These are phyloP conservation scores for Camelina hispida DNA, from an alignment of 345 rosid genomes.

Conservation along the genomic window DNA sequence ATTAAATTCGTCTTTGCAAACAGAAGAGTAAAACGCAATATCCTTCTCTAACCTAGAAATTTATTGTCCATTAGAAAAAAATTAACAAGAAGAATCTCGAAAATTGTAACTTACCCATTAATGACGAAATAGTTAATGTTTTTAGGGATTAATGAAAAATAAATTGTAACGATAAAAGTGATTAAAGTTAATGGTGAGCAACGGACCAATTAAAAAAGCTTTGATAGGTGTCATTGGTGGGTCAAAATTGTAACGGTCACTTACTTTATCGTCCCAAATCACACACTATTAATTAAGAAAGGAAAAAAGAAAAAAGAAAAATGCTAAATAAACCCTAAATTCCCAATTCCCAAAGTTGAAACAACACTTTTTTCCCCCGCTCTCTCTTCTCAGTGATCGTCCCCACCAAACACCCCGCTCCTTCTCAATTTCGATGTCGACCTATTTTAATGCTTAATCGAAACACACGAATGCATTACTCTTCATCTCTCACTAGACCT, in stretches of 20 bases:
- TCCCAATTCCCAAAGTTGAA: constrained; percentile 34
- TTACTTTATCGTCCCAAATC: constrained; percentile 36
- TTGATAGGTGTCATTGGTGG: constrained; percentile 22
- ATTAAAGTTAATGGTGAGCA: background rate
- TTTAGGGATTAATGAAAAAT: background rate
- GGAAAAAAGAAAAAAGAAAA: background rate
- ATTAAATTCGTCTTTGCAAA: too few relatives aligned
- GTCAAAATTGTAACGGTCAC: constrained; percentile 64
- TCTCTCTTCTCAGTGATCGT: constrained; percentile 26
- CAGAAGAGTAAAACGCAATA: too few relatives aligned
- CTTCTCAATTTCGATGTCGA: constrained; percentile 42
- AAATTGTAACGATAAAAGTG: constrained; percentile 6
- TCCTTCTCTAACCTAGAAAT: too few relatives aligned
- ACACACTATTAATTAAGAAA: background rate
- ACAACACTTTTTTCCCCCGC: constrained; percentile 49
- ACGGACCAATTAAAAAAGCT: background rate
- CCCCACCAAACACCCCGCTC: constrained; percentile 33
- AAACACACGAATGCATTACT: background rate
- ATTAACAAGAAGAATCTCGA: too few relatives aligned
- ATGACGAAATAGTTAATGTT: background rate
- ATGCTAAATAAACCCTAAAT: constrained; percentile 24
- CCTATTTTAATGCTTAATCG: constrained; percentile 33
- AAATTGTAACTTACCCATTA: background rate
- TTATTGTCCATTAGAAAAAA: too few relatives aligned
- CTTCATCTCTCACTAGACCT: constrained; percentile 24